These are phyloP conservation scores for Vanrija humicola DNA, from an alignment of 1,284 basidiomycete genomes.

Conservation along the genomic window DNA sequence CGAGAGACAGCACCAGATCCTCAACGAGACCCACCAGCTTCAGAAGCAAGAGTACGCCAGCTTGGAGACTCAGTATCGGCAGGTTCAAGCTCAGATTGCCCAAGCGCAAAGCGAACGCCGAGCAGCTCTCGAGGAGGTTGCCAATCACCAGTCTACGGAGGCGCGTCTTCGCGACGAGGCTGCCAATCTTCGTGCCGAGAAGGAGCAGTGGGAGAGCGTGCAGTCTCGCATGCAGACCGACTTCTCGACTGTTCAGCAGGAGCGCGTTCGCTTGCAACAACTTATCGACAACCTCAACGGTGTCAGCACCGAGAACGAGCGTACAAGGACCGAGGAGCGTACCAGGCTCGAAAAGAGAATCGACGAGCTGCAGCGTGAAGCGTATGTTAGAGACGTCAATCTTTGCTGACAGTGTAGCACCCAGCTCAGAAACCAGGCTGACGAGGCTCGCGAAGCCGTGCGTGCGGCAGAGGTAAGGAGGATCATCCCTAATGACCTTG, in stretches of 20 bases:
- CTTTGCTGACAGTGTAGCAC: background rate
- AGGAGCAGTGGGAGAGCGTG: slow-evolving; percentile 79
- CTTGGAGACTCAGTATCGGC: slow-evolving; percentile 35
- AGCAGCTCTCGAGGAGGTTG: slow-evolving; percentile 42
- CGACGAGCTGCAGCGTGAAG: slow-evolving; percentile 70
- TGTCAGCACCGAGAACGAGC: slow-evolving; percentile 83
- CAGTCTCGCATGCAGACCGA: slow-evolving; percentile 78
- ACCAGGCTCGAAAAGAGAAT: slow-evolving; percentile 73
- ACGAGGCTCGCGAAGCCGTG: slow-evolving; percentile 71
- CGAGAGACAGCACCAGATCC: slow-evolving; percentile 53
- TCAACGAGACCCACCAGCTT: slow-evolving; percentile 39
- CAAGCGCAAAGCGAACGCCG: slow-evolving; percentile 37
- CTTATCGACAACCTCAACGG: slow-evolving; percentile 81
- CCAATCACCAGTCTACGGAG: slow-evolving; percentile 55
- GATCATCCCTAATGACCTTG: background rate
- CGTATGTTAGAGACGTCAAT: slow-evolving; percentile 52
- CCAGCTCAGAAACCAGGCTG: slow-evolving; percentile 62
- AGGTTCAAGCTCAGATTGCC: slow-evolving; percentile 32
- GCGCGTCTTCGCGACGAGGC: slow-evolving; percentile 78
- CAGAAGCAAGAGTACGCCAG: slow-evolving; percentile 41
- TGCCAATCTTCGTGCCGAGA: slow-evolving; percentile 82
- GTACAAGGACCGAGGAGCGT: slow-evolving; percentile 72
- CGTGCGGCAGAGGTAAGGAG: slow-evolving; percentile 48
- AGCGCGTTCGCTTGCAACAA: slow-evolving; percentile 77
- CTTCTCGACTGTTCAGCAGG: slow-evolving; percentile 70